Conservation (phyloP, 2,329 filamentous ascomycete genomes). For the Talaromyces sp. region DNA sequence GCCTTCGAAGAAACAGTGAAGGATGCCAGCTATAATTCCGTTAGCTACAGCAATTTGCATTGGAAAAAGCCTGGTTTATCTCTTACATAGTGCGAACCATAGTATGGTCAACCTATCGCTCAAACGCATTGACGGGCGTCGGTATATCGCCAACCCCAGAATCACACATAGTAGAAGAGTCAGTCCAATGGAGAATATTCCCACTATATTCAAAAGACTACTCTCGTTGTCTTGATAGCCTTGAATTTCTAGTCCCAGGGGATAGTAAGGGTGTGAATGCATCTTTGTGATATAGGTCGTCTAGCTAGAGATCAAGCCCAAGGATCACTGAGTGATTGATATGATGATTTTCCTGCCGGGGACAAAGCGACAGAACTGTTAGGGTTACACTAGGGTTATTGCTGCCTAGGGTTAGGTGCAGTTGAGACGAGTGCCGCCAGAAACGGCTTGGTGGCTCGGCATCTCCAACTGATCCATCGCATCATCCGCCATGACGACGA, state of each 20-base stretch:
- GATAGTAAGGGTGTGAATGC: conserved; percentile 68
- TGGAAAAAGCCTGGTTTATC: background rate
- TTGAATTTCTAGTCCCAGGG: conserved; percentile 60
- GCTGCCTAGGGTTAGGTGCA: background rate
- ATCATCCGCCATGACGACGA: conserved; percentile 4
- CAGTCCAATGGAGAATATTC: conserved; percentile 59
- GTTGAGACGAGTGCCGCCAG: too few relatives aligned
- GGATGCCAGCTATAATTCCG: conserved; percentile 38
- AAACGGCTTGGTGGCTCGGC: conserved; percentile 13
- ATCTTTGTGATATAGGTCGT: background rate
- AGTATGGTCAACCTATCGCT: conserved; percentile 61
- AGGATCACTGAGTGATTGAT: background rate
- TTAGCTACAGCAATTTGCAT: background rate
- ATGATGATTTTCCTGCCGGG: background rate
- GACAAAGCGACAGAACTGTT: background rate
- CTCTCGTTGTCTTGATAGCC: conserved; percentile 67
- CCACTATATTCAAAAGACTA: conserved; percentile 58
- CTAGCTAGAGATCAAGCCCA: background rate
- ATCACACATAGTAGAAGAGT: conserved; percentile 58
- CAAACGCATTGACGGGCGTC: conserved; percentile 53
- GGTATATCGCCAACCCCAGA: conserved; percentile 53
- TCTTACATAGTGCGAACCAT: conserved; percentile 73
- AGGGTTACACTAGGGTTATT: background rate
- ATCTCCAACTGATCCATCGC: conserved; percentile 5
- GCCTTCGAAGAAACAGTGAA: conserved; percentile 82